Evolutionary conservation across 1,284 basidiomycete species (phyloP).

Genomic region (Moesziomyces aphidis): DNA sequence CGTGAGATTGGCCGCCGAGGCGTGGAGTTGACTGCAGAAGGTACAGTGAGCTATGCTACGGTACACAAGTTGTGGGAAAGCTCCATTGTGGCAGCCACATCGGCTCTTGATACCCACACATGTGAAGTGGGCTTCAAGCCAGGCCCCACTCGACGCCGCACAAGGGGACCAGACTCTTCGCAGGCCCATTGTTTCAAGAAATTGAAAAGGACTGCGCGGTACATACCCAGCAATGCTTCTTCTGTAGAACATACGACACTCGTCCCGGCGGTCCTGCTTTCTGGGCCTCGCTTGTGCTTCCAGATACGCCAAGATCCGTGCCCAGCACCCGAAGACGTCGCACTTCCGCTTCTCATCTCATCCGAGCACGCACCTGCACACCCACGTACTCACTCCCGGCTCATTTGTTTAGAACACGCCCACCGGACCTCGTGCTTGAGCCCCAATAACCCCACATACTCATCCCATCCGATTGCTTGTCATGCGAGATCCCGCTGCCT

Average conservation of each 20-base stretch:
- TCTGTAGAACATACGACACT: slow-evolving; percentile 2
- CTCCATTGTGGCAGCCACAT: neutral
- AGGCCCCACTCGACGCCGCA: neutral
- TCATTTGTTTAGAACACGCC: no score
- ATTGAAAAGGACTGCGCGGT: neutral
- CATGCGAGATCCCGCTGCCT: no score
- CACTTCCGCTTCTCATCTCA: slow-evolving; percentile 7
- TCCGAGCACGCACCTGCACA: neutral
- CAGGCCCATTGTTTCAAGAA: no score
- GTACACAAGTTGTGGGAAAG: no score
- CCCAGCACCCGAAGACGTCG: slow-evolving; percentile 4
- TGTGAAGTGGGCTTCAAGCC: neutral
- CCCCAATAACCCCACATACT: no score
- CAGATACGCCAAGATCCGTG: slow-evolving; percentile 23
- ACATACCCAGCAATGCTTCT: slow-evolving; percentile 1
- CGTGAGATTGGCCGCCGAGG: no score
- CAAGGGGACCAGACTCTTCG: no score
- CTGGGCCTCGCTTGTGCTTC: slow-evolving; percentile 5
- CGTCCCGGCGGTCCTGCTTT: slow-evolving; percentile 5
- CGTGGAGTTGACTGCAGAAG: no score
- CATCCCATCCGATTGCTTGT: no score
- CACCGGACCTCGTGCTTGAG: no score
- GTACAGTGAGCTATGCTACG: no score
- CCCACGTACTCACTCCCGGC: slow-evolving; percentile 1
- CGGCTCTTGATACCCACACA: no score